phyloP scores from a whole-genome alignment of 202 grass and related monocot species.

The Sporobolus alterniflorus region DNA sequence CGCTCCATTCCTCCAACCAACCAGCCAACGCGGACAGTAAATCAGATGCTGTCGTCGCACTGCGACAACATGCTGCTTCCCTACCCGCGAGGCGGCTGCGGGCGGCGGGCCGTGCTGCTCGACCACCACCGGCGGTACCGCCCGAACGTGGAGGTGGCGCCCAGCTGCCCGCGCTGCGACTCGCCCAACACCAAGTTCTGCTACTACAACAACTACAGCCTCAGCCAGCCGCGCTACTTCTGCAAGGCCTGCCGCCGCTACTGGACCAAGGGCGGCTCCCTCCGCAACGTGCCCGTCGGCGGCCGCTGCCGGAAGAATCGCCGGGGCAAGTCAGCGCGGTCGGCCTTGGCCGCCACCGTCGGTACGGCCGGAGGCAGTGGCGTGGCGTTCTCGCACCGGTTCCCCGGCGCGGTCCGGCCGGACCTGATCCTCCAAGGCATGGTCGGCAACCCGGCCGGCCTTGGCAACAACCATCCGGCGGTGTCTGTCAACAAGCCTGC shows the following conservation, averaged over 20 bases:
- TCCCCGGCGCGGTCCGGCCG: constrained; percentile 49
- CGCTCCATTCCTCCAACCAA: no score
- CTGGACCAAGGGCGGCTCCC: constrained; percentile 93
- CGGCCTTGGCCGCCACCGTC: neutral
- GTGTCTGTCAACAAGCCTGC: neutral
- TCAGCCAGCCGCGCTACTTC: constrained; percentile 90
- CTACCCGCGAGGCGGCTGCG: constrained; percentile 45
- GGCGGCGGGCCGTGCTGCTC: constrained; percentile 12
- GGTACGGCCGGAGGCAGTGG: no score
- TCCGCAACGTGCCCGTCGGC: constrained; percentile 89
- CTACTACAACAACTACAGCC: constrained; percentile 99
- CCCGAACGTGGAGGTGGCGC: constrained; percentile 68
- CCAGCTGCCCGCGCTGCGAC: constrained; percentile 89
- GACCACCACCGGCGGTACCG: constrained; percentile 73
- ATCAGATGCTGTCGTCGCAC: constrained; percentile 61
- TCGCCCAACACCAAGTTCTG: constrained; percentile 98
- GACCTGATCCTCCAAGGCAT: constrained; percentile 72
- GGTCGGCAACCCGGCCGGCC: constrained; percentile 16
- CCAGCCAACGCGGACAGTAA: no score
- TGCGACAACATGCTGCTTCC: constrained; percentile 47
- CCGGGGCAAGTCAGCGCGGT: constrained; percentile 39
- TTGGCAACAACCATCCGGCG: neutral
- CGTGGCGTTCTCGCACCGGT: constrained; percentile 10
- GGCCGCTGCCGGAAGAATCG: constrained; percentile 86
- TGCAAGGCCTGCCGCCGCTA: constrained; percentile 91